Conservation (phyloP, 148 eudicot genomes). For the Camellia japonica region DNA sequence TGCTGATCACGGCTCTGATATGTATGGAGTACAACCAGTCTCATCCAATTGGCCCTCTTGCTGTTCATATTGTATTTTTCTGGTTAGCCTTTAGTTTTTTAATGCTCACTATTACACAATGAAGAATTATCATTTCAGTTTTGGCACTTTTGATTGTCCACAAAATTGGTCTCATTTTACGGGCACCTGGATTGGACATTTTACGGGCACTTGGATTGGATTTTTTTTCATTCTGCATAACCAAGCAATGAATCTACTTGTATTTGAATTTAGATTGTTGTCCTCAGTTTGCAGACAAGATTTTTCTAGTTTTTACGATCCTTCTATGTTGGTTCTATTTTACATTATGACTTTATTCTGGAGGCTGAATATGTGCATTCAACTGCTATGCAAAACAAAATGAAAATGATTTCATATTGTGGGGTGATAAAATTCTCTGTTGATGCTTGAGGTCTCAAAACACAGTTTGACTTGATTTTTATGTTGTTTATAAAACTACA, state of each 20-base stretch:
- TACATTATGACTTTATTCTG: neutral
- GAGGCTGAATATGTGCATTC: neutral
- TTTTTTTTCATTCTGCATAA: neutral
- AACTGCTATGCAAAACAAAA: neutral
- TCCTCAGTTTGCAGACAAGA: neutral
- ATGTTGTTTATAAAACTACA: neutral
- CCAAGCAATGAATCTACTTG: neutral
- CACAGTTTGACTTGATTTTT: neutral
- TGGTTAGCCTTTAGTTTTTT: neutral
- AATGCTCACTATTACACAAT: neutral
- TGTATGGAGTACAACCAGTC: neutral
- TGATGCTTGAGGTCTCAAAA: conserved; percentile 1
- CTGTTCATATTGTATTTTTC: neutral
- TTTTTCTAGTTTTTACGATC: neutral
- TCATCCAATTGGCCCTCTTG: neutral
- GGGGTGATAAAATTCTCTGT: neutral
- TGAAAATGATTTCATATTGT: neutral
- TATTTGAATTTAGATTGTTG: neutral
- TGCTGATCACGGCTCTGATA: neutral
- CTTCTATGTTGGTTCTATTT: neutral
- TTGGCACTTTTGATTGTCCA: neutral
- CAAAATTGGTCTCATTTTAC: neutral
- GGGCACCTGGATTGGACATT: neutral
- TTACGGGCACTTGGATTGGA: neutral
- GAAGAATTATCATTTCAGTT: neutral